A percentile compares a stretch with the other conserved stretches of the same genome.
Evolutionary conservation across 108 stramenopile genomes (phyloP).

Genomic region (Asterionellopsis glacialis): DNA sequence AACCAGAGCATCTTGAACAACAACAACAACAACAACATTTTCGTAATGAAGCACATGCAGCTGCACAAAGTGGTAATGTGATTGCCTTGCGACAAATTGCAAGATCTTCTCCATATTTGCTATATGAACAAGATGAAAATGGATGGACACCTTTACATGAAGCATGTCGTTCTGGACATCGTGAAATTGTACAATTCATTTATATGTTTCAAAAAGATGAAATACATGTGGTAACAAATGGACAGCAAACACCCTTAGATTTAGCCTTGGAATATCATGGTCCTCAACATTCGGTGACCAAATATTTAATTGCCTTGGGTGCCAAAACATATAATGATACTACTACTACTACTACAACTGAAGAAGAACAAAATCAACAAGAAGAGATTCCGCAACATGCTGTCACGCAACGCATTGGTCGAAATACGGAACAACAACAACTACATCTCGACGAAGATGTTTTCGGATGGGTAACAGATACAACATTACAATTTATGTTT

Average conservation of each 20-base stretch:
- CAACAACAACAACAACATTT: too few relatives aligned
- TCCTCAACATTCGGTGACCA: constrained; percentile 28
- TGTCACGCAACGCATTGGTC: background rate
- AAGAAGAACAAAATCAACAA: background rate
- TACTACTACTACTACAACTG: background rate
- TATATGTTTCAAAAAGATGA: too few relatives aligned
- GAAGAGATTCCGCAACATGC: background rate
- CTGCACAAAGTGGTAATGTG: too few relatives aligned
- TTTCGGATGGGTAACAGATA: constrained; percentile 30
- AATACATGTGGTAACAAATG: too few relatives aligned
- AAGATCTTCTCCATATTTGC: too few relatives aligned
- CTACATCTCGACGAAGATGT: background rate
- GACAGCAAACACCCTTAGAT: constrained; percentile 14
- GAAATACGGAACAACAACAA: background rate
- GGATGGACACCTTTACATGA: constrained; percentile 28
- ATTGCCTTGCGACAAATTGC: too few relatives aligned
- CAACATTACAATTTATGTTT: constrained; percentile 34
- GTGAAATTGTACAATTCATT: too few relatives aligned
- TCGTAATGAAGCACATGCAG: too few relatives aligned
- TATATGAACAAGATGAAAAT: constrained; percentile 25
- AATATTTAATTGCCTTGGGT: constrained; percentile 32
- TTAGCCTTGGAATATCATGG: constrained; percentile 36
- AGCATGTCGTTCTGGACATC: constrained; percentile 18
- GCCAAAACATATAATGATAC: constrained; percentile 12
- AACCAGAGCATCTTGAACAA: too few relatives aligned